Percentiles rank a stretch among this genome's conserved stretches.
These are phyloP conservation scores for Lichenothelia convexa DNA, from an alignment of 495 filamentous ascomycete genomes.

Conservation along the genomic window DNA sequence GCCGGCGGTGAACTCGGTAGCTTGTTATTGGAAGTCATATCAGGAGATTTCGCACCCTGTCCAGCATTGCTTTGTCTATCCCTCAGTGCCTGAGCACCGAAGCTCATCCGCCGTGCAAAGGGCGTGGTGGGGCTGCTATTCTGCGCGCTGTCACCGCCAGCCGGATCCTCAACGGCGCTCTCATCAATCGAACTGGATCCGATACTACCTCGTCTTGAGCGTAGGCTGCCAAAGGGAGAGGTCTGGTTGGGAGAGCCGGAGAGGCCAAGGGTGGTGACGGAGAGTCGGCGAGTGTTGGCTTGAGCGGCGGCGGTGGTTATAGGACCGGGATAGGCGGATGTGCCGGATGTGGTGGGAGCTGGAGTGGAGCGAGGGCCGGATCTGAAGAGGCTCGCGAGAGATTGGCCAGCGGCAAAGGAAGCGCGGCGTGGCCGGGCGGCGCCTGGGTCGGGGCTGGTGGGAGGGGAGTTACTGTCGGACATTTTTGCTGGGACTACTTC, in stretches of 20 bases:
- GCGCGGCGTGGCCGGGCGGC: conserved; percentile 16
- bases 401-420: conserved; percentile 19
- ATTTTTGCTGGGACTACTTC: too few relatives aligned
- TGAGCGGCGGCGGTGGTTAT: conserved; percentile 44
- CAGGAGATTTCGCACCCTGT: conserved; percentile 20
- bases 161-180: conserved; percentile 58
- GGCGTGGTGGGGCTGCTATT: conserved; percentile 43
- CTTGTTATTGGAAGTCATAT: conserved; percentile 19
- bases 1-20: conserved; percentile 26
- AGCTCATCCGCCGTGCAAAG: conserved; percentile 74
- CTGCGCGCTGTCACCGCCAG: conserved; percentile 28
- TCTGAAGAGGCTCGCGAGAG: conserved; percentile 22
- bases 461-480: conserved; percentile 1
- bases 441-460: neutral
- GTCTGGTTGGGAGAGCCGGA: conserved; percentile 55
- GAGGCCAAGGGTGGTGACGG: conserved; percentile 68
- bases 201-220: conserved; percentile 50
- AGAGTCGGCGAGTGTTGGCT: conserved; percentile 64
- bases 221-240: conserved; percentile 35
- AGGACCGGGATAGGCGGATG: conserved; percentile 37
- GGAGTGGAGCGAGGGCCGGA: conserved; percentile 4
- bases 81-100: conserved; percentile 71
- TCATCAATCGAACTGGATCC: conserved; percentile 70
- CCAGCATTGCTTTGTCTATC: conserved; percentile 28
- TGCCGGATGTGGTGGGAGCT: conserved; percentile 1